Evolutionary conservation across 75 land plant genomes (phyloP).

Genomic region (Azolla pinnata): DNA sequence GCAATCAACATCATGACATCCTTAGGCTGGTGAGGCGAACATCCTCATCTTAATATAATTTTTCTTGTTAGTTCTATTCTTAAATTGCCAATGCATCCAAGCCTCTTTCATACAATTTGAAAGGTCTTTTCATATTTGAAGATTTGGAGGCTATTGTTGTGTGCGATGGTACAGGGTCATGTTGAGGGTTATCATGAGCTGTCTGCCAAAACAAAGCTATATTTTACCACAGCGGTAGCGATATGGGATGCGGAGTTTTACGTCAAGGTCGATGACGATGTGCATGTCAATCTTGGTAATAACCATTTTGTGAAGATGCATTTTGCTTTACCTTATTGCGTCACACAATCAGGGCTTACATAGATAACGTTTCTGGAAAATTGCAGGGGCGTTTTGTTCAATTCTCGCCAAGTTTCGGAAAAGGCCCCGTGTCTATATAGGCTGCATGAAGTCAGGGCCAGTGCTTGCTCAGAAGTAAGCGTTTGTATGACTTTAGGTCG

Average conservation of each 20-base stretch:
- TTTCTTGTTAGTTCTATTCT: not conserved
- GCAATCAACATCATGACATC: constrained; percentile 61
- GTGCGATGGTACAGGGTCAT: constrained; percentile 24
- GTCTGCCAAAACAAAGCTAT: no score
- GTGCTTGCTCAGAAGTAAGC: constrained; percentile 63
- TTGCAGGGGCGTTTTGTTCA: constrained; percentile 44
- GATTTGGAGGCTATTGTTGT: not conserved
- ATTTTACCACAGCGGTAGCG: constrained; percentile 59
- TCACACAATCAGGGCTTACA: not conserved
- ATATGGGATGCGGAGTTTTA: constrained; percentile 79
- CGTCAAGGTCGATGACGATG: constrained; percentile 35
- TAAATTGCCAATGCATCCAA: not conserved
- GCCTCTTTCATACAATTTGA: no score
- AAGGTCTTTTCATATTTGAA: not conserved
- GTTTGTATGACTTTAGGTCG: not conserved
- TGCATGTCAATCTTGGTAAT: constrained; percentile 5
- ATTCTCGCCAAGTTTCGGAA: constrained; percentile 35
- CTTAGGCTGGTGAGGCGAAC: constrained; percentile 57
- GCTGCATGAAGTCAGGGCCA: constrained; percentile 86
- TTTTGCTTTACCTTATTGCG: constrained; percentile 43
- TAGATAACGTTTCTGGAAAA: not conserved
- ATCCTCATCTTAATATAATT: not conserved
- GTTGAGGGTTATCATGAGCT: constrained; percentile 76
- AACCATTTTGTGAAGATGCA: constrained; percentile 69
- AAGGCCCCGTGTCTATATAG: constrained; percentile 62